Evolutionary conservation across 2,329 filamentous ascomycete genomes (phyloP).

Genomic region (Cladophialophora exuberans): DNA sequence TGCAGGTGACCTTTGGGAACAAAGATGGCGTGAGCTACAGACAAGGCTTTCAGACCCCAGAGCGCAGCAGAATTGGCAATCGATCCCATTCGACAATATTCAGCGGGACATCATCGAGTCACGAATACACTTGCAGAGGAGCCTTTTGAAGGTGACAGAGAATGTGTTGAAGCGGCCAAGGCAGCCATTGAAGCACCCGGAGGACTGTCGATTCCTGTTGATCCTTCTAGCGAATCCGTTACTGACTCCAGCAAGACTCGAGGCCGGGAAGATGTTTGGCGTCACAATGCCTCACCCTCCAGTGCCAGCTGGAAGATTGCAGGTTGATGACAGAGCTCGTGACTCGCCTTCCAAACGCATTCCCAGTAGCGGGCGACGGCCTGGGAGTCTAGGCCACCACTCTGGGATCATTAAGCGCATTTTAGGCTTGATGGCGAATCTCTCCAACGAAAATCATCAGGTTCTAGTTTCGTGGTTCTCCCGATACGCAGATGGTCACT

Average conservation of each 20-base stretch:
- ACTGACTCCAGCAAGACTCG: conserved; percentile 47
- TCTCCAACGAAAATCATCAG: conserved; percentile 74
- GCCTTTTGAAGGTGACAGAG: conserved; percentile 77
- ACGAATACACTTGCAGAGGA: conserved; percentile 69
- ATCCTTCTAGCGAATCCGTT: conserved; percentile 80
- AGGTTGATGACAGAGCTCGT: conserved; percentile 23
- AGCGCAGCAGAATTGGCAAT: conserved; percentile 41
- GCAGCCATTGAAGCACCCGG: conserved; percentile 66
- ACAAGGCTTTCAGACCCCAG: conserved; percentile 34
- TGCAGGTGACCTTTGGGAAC: conserved; percentile 68
- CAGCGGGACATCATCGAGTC: conserved; percentile 60
- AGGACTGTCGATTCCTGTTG: conserved; percentile 76
- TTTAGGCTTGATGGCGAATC: conserved; percentile 76
- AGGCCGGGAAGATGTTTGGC: conserved; percentile 20
- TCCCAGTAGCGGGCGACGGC: conserved; percentile 32
- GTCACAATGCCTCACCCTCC: conserved; percentile 14
- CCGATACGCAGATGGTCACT: conserved; percentile 67
- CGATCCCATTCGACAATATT: conserved; percentile 41
- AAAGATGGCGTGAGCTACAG: conserved; percentile 60
- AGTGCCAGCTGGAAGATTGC: conserved; percentile 1
- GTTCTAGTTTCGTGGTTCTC: conserved; percentile 79
- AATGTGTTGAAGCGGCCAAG: conserved; percentile 78
- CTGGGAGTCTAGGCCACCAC: conserved; percentile 64
- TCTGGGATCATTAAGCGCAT: conserved; percentile 85
- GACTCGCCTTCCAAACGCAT: conserved; percentile 27